Evolutionary conservation across 2,329 filamentous ascomycete genomes (phyloP).

Genomic region (Penicillium vulpinum): DNA sequence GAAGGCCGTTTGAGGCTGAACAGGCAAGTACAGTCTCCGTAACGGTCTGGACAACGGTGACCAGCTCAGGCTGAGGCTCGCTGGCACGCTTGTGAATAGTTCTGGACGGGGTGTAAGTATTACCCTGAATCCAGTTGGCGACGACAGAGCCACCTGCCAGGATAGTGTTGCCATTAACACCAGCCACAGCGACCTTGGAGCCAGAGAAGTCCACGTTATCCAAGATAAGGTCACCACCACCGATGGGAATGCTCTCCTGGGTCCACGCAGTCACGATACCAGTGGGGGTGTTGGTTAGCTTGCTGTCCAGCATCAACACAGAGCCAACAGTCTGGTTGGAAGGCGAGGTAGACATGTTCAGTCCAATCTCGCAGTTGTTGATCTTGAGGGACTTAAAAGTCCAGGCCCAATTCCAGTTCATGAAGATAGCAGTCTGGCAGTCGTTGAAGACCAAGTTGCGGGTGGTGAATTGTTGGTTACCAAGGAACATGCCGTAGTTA

Average conservation of each 20-base stretch:
- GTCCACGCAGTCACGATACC: constrained; percentile 77
- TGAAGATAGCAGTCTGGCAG: constrained; percentile 78
- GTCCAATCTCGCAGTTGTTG: constrained; percentile 70
- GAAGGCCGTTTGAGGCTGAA: constrained; percentile 7
- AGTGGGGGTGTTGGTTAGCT: constrained; percentile 70
- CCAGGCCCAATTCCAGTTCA: constrained; percentile 94
- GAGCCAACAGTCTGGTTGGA: constrained; percentile 77
- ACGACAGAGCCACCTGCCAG: constrained; percentile 70
- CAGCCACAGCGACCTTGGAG: constrained; percentile 66
- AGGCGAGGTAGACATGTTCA: constrained; percentile 73
- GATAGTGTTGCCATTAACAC: constrained; percentile 57
- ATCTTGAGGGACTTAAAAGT: constrained; percentile 74
- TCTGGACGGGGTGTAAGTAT: constrained; percentile 58
- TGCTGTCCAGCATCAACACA: constrained; percentile 77
- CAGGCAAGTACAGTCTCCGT: constrained; percentile 29
- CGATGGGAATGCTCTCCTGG: constrained; percentile 59
- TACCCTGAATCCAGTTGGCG: constrained; percentile 75
- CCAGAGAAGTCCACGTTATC: constrained; percentile 86
- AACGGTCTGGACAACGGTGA: constrained; percentile 29
- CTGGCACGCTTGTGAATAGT: constrained; percentile 29
- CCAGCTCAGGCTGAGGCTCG: constrained; percentile 20
- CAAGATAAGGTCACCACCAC: constrained; percentile 78
- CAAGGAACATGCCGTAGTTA: constrained; percentile 73
- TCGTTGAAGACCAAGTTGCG: constrained; percentile 80
- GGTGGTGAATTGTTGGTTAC: constrained; percentile 84